These are phyloP conservation scores for Rhynchospora pubera DNA, from an alignment of 176 grass and related monocot species.

Conservation along the genomic window DNA sequence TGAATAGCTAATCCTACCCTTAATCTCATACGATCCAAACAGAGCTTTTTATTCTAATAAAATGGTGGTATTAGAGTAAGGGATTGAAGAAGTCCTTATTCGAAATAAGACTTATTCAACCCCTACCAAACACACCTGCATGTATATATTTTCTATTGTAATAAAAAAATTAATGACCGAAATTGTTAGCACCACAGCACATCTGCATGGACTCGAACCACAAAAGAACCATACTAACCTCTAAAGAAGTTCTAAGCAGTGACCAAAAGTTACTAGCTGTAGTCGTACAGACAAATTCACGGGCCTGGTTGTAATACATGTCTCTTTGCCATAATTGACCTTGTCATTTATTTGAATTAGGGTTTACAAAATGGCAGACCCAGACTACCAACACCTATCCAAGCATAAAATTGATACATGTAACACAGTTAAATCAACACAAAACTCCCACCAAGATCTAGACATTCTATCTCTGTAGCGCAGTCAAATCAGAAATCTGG, in stretches of 20 bases:
- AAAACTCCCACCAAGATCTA: neutral
- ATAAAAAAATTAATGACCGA: neutral
- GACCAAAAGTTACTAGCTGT: neutral
- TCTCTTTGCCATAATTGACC: slow-evolving; percentile 14
- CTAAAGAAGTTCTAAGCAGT: neutral
- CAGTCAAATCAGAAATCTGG: neutral
- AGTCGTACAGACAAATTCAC: slow-evolving; percentile 4
- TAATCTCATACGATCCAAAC: no score
- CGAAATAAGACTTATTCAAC: no score
- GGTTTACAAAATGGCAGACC: neutral
- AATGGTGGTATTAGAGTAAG: no score
- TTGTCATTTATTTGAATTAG: neutral
- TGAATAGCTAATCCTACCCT: no score
- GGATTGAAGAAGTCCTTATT: no score
- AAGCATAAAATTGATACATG: neutral
- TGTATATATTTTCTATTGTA: neutral
- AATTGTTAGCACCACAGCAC: neutral
- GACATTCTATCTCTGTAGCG: neutral
- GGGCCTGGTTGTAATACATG: neutral
- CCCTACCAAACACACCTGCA: no score
- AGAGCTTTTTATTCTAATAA: no score
- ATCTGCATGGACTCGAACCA: neutral
- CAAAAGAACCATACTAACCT: neutral
- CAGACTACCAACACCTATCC: neutral
- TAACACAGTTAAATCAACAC: neutral